A percentile compares a stretch with the other conserved stretches of the same genome.
Conservation (phyloP, 164 flowering plant genomes). For the Nymphaea thermarum region DNA sequence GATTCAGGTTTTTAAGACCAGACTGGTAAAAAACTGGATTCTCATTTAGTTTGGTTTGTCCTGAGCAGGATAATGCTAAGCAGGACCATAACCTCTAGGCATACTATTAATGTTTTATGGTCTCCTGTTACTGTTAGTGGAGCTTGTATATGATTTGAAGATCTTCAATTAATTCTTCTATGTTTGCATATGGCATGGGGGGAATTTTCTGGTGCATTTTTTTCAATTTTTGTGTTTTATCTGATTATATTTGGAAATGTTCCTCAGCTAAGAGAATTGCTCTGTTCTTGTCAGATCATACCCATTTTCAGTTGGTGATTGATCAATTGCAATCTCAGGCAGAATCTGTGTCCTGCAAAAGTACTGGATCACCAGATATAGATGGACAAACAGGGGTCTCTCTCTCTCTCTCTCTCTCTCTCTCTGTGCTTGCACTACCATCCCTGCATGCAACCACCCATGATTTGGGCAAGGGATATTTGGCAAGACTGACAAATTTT, state of each 20-base stretch:
- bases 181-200: neutral
- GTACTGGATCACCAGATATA: neutral
- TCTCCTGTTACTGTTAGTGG: no score
- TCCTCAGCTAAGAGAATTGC: neutral
- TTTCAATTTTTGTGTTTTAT: neutral
- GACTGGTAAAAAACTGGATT: no score
- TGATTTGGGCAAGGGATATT: no score
- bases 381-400: neutral
- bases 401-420: neutral
- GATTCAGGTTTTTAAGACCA: no score
- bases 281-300: neutral
- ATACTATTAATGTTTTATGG: no score
- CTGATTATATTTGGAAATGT: neutral
- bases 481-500: no score
- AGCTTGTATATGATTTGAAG: no score
- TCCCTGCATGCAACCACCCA: no score
- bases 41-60: no score
- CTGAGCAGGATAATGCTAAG: no score
- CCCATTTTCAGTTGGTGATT: constrained; percentile 1
- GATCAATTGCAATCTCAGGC: neutral
- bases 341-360: neutral
- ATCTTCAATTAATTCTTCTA: neutral
- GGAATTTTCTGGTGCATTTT: neutral
- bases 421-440: no score
- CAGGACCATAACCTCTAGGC: no score